These are phyloP conservation scores for Leccinum aurantiacum DNA, from an alignment of 768 basidiomycete genomes.

Conservation along the genomic window DNA sequence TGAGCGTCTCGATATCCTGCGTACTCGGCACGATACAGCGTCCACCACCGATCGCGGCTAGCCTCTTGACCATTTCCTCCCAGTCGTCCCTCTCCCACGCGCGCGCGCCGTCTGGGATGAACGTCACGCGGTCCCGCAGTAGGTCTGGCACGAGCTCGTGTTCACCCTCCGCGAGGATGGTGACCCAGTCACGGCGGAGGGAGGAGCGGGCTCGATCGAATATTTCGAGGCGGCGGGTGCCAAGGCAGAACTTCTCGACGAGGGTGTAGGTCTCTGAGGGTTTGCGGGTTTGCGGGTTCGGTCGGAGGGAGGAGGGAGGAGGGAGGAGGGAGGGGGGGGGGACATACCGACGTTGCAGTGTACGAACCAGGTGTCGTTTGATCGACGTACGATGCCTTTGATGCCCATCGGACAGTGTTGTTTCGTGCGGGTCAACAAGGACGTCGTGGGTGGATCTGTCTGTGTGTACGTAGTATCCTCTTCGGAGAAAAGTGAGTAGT, in stretches of 20 bases:
- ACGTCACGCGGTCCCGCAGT: conserved; percentile 38
- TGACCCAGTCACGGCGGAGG: conserved; percentile 88
- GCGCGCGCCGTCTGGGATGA: too few species aligned
- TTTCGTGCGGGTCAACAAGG: conserved; percentile 85
- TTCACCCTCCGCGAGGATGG: conserved; percentile 68
- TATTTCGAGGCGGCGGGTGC: conserved; percentile 85
- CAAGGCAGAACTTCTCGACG: conserved; percentile 97
- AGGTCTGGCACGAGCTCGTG: conserved; percentile 48
- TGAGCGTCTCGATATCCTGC: conserved; percentile 76
- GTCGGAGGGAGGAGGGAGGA: conserved; percentile 41
- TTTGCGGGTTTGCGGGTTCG: conserved; percentile 60
- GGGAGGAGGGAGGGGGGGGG: conserved; percentile 23
- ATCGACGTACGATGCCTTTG: conserved; percentile 90
- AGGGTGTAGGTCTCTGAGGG: conserved; percentile 93
- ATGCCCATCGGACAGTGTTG: conserved; percentile 98
- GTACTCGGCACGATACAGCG: conserved; percentile 71
- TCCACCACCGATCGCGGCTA: conserved; percentile 44
- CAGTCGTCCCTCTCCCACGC: conserved; percentile 54
- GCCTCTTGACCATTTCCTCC: conserved; percentile 60
- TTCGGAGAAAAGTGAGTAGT: not conserved
- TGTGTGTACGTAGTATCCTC: conserved; percentile 25
- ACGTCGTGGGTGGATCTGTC: conserved; percentile 85
- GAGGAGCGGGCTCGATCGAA: conserved; percentile 72
- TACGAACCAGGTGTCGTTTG: conserved; percentile 96
- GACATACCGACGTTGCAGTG: conserved; percentile 93